Percentiles rank a stretch among this genome's conserved stretches.
Conservation (phyloP, 163 green algal species). For the Chloromonas sp. region DNA sequence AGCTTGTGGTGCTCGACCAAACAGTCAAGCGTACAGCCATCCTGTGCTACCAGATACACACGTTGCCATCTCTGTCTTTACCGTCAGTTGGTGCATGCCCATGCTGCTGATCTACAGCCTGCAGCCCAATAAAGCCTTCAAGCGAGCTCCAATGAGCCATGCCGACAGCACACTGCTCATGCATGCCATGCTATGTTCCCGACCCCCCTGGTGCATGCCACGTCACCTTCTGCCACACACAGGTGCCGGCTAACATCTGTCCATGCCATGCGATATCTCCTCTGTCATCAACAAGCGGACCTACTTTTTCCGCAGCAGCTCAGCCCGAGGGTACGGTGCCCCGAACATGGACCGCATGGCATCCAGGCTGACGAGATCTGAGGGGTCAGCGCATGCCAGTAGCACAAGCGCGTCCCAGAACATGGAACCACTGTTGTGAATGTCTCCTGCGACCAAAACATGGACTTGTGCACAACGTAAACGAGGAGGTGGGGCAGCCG, state of each 20-base stretch:
- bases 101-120: no score
- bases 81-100: no score
- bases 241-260: not conserved
- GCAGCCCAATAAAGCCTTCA: no score
- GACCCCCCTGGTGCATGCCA: no score
- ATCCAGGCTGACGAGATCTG: constrained; percentile 64
- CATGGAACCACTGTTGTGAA: constrained; percentile 35
- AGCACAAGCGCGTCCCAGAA: constrained; percentile 72
- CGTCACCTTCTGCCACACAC: not conserved
- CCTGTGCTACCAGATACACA: no score
- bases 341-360: constrained; percentile 56
- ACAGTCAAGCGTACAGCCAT: no score
- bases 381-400: constrained; percentile 62
- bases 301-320: not conserved
- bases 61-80: no score
- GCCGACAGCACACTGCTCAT: no score
- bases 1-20: no score
- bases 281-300: not conserved
- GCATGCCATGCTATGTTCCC: no score
- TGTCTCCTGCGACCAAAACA: constrained; percentile 21
- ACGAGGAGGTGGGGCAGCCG: not conserved
- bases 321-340: constrained; percentile 10
- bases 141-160: no score
- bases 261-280: not conserved
- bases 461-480: not conserved